These are phyloP conservation scores for Fusarium citri DNA, from an alignment of 2,329 filamentous ascomycete genomes.

Conservation along the genomic window DNA sequence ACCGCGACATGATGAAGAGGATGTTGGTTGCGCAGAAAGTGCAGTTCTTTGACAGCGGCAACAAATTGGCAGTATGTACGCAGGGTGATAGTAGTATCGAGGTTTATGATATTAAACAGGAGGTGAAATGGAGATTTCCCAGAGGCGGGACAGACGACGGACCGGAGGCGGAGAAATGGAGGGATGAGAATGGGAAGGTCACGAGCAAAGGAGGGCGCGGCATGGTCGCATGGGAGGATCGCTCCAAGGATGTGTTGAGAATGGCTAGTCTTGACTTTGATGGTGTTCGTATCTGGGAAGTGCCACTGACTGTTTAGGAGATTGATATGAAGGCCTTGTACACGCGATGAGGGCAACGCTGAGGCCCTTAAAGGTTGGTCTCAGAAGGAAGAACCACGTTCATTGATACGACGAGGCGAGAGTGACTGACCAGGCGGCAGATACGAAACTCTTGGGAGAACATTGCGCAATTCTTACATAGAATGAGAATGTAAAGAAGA, in stretches of 20 bases:
- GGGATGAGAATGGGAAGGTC: slow-evolving; percentile 19
- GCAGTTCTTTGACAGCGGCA: slow-evolving; percentile 19
- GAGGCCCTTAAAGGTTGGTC: neutral
- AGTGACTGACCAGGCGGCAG: neutral
- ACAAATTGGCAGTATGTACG: slow-evolving; percentile 12
- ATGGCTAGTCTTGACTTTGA: slow-evolving; percentile 26
- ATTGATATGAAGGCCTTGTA: too few relatives aligned
- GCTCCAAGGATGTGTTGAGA: neutral
- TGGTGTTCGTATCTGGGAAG: slow-evolving; percentile 21
- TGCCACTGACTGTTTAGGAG: slow-evolving; percentile 8
- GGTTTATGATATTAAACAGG: slow-evolving; percentile 11
- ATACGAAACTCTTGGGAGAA: neutral
- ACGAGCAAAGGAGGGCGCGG: slow-evolving; percentile 3
- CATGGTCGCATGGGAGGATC: slow-evolving; percentile 27
- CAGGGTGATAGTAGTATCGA: slow-evolving; percentile 25
- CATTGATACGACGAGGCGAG: neutral
- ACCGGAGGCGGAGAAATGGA: slow-evolving; percentile 7
- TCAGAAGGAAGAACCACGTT: neutral
- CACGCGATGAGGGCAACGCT: neutral
- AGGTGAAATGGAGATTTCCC: slow-evolving; percentile 27
- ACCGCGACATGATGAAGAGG: neutral
- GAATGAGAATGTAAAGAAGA: neutral
- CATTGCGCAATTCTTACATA: neutral
- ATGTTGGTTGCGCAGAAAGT: neutral
- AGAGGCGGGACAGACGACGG: slow-evolving; percentile 27